These are phyloP conservation scores for Tetrapisispora phaffii DNA, from an alignment of 805 yeast species.

Conservation along the genomic window DNA sequence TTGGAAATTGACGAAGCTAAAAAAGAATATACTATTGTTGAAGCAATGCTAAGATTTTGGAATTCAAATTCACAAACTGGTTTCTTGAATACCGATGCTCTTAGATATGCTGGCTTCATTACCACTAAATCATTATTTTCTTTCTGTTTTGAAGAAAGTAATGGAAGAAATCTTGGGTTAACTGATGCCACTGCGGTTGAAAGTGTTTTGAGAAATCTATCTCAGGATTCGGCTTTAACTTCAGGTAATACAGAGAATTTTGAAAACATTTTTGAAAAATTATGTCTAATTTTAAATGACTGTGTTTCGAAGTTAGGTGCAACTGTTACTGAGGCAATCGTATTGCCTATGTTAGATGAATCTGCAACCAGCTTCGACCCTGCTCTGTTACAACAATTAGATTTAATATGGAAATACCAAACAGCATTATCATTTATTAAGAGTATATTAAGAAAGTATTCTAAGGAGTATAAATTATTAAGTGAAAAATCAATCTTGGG, in stretches of 20 bases:
- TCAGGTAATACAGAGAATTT: conserved; percentile 23
- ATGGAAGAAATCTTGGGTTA: conserved; percentile 29
- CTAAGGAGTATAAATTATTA: conserved; percentile 32
- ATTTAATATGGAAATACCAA: conserved; percentile 36
- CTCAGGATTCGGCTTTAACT: conserved; percentile 12
- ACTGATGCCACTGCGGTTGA: conserved; percentile 40
- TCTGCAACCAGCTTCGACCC: not conserved
- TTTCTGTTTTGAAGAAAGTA: conserved; percentile 34
- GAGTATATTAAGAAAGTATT: conserved; percentile 35
- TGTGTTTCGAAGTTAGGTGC: conserved; percentile 15
- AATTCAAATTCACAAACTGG: conserved; percentile 56
- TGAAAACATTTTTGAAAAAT: conserved; percentile 21
- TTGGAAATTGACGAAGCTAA: conserved; percentile 22
- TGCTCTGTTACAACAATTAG: conserved; percentile 26
- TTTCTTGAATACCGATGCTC: conserved; percentile 44
- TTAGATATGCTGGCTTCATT: conserved; percentile 39
- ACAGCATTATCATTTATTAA: conserved; percentile 31
- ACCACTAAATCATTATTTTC: conserved; percentile 34
- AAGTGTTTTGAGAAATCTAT: conserved; percentile 31
- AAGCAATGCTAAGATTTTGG: conserved; percentile 57
- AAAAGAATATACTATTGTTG: conserved; percentile 39
- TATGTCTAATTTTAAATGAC: conserved; percentile 17
- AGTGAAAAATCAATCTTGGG: conserved; percentile 23
- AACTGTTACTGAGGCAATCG: not conserved
- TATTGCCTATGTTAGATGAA: not conserved